Base-by-base conservation (phyloP, 768 basidiomycete genomes). In the Hirschioporus abietinus region DNA sequence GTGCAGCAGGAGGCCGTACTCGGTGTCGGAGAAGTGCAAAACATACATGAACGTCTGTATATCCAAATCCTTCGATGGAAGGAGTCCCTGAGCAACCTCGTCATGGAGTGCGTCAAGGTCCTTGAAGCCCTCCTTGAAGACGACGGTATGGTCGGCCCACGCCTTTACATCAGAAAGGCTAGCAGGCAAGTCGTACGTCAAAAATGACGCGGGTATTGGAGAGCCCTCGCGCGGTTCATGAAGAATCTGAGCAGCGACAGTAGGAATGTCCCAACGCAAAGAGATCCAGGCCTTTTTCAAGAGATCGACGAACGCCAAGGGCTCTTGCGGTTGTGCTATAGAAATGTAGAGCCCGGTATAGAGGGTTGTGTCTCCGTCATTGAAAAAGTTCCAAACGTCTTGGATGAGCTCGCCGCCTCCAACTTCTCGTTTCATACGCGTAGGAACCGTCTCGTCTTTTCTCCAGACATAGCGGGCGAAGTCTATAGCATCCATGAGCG, bases 1-100 rank as follows among this genome's bases (percentile, higher is more conserved):
- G 58, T 70, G 73, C 15, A 76, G 63, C 20, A 76, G 60, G 25
- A 74, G 25, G 8, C 70, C 74, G 60, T 69, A 70, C n/a, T 61
- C 61, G 1, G 64, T 42, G 10, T 68, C 58, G 26, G 67, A 60
- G 17, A 60, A 24, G 9, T 52, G 61, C 26, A 72, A 52, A 58
- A 74, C 25, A 66, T 74, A 70, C n/a, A 73, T 52, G 71, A 72
- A 74, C 0, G 74, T 72, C 62, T 74, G 66, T 7, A 18, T 70
- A 42, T 70, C 70, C 30, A 71, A 70, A 25, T 65, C 65, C 10
- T 57, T 23, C 18, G 66, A 63, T 3, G 75, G 74, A 23, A 76
- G 35, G 15, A 25, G n/a, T 8, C 26, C 52, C 59, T 58, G 25
- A 20, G 65, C 68, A 25, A 68, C 58, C 20, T 67, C 63, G 24